A percentile compares a stretch with the other conserved stretches of the same genome.
phyloP scores from a whole-genome alignment of 768 basidiomycete species.

The Podaxis sp. region DNA sequence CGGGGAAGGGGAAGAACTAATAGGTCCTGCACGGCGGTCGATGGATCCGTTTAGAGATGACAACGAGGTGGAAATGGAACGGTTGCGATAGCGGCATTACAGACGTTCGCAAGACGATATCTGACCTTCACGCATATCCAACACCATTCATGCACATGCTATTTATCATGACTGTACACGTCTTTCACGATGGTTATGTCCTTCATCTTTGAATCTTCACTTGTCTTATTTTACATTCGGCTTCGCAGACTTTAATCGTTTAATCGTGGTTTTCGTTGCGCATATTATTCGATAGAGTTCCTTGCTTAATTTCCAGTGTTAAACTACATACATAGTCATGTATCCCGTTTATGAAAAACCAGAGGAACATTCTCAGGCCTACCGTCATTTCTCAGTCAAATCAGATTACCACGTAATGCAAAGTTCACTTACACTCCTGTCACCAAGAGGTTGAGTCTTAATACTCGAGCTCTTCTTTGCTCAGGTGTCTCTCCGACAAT shows the following conservation, averaged over 20 bases:
- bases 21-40: slow-evolving; percentile 15
- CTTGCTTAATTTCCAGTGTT: neutral
- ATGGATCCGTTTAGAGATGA: slow-evolving; percentile 30
- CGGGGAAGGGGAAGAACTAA: slow-evolving; percentile 18
- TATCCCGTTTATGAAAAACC: neutral
- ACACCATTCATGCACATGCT: neutral
- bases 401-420: neutral
- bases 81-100: neutral
- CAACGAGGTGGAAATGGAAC: slow-evolving; percentile 12
- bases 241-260: neutral
- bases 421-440: slow-evolving; percentile 41
- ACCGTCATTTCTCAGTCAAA: neutral
- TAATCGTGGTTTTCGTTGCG: neutral
- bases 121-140: neutral
- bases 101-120: neutral
- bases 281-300: neutral
- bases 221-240: neutral
- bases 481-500: slow-evolving; percentile 45
- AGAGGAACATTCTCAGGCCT: neutral
- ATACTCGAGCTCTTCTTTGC: slow-evolving; percentile 39
- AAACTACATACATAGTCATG: neutral
- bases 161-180: slow-evolving; percentile 2
- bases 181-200: neutral
- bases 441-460: slow-evolving; percentile 32
- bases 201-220: neutral